Percentiles rank a stretch among this genome's conserved stretches.
These are phyloP conservation scores for Penicillium tannophilum DNA, from an alignment of 495 filamentous ascomycete species.

Conservation along the genomic window DNA sequence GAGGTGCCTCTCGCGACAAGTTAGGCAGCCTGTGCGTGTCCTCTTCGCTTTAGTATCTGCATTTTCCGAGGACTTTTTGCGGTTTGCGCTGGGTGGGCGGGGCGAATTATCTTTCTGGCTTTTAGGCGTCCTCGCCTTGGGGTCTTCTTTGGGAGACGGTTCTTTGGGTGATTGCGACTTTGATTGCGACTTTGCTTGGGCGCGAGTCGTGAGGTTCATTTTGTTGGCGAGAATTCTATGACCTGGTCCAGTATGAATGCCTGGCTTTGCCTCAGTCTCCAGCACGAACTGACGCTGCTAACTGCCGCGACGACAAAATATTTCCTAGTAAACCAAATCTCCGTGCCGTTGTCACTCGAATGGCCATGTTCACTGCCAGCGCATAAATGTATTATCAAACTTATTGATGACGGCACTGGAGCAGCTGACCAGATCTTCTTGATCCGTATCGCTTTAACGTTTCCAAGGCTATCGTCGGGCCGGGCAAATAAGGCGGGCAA, in stretches of 20 bases:
- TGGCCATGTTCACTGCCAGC: constrained; percentile 30
- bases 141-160: constrained; percentile 9
- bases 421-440: background rate
- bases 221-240: background rate
- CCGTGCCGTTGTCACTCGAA: constrained; percentile 18
- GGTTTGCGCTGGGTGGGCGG: constrained; percentile 19
- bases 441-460: background rate
- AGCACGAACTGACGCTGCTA: constrained; percentile 18
- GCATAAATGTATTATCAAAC: background rate
- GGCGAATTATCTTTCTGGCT: constrained; percentile 28
- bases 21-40: constrained; percentile 76
- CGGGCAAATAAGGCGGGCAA: constrained; percentile 1
- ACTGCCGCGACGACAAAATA: constrained; percentile 12
- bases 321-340: constrained; percentile 23
- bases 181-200: constrained; percentile 17
- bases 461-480: constrained; percentile 2
- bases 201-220: constrained; percentile 28
- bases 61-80: constrained; percentile 29
- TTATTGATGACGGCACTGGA: background rate
- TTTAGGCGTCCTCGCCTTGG: constrained; percentile 21
- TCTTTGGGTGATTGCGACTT: constrained; percentile 17
- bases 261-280: constrained; percentile 19
- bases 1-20: constrained; percentile 74
- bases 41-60: constrained; percentile 60
- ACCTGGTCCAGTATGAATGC: background rate